phyloP scores from a whole-genome alignment of 306 rosid genomes.

The Quercus berberidifolia region DNA sequence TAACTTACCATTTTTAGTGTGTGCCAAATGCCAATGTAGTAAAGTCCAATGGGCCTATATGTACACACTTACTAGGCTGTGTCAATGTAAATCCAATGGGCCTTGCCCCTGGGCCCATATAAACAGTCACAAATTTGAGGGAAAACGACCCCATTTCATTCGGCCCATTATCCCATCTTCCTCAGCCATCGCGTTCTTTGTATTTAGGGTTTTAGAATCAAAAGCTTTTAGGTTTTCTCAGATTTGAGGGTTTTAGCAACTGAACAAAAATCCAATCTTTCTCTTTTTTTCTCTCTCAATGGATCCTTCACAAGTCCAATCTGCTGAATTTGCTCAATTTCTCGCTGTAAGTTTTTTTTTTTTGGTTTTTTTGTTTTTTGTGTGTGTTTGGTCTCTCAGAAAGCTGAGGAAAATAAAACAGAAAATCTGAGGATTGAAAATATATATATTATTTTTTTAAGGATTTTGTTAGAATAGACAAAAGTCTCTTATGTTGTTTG shows the following conservation, averaged over 20 bases:
- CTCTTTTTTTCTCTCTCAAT: conserved; percentile 22
- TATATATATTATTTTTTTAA: neutral
- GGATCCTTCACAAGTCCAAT: conserved; percentile 67
- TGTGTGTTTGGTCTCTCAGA: neutral
- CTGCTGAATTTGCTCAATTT: conserved; percentile 59
- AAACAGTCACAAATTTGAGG: neutral
- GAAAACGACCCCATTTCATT: neutral
- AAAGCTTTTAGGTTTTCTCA: neutral
- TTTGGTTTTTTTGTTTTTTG: neutral
- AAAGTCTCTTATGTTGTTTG: neutral
- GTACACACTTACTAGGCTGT: too few relatives aligned
- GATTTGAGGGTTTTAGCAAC: conserved; percentile 7
- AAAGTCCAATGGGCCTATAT: neutral
- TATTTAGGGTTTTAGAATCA: neutral
- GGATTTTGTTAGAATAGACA: neutral
- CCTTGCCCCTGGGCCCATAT: neutral
- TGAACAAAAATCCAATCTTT: neutral
- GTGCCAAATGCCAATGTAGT: neutral
- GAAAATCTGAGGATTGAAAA: neutral
- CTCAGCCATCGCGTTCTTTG: neutral
- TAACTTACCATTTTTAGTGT: too few relatives aligned
- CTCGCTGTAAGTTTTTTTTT: conserved; percentile 52
- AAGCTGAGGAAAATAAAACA: neutral
- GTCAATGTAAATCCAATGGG: too few relatives aligned
- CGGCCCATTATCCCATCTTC: neutral